phyloP scores from a whole-genome alignment of 805 yeast species.

The Saccharomycopsis sp. region DNA sequence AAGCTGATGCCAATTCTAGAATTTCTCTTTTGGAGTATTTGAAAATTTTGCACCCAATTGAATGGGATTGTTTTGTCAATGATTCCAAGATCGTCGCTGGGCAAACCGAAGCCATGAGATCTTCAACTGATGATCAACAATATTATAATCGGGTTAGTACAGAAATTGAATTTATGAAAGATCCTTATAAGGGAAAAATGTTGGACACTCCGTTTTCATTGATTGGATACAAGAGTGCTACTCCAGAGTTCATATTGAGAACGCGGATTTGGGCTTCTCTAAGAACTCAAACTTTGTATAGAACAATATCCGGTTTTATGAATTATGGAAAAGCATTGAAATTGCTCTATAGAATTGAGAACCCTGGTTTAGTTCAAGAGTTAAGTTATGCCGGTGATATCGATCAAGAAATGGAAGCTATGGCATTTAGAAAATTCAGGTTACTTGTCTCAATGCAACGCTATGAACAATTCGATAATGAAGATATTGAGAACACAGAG shows the following conservation, averaged over 20 bases:
- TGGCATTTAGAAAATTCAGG: conserved; percentile 80
- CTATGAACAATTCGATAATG: conserved; percentile 60
- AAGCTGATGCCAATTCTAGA: conserved; percentile 92
- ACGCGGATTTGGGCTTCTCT: conserved; percentile 98
- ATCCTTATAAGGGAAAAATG: conserved; percentile 16
- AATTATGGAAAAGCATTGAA: conserved; percentile 95
- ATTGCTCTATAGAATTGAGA: conserved; percentile 87
- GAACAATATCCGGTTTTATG: conserved; percentile 98
- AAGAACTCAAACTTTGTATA: conserved; percentile 91
- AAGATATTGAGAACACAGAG: conserved; percentile 75
- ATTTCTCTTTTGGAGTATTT: conserved; percentile 89
- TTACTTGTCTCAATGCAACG: conserved; percentile 84
- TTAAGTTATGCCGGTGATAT: conserved; percentile 59
- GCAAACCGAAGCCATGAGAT: conserved; percentile 61
- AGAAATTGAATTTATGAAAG: conserved; percentile 40
- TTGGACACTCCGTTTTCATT: conserved; percentile 84
- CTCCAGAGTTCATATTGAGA: conserved; percentile 92
- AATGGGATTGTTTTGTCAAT: conserved; percentile 96
- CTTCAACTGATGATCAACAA: conserved; percentile 33
- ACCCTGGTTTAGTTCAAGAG: conserved; percentile 93
- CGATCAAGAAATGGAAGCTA: conserved; percentile 37
- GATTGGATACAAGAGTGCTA: conserved; percentile 95
- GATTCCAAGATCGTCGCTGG: conserved; percentile 94
- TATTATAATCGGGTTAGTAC: conserved; percentile 15
- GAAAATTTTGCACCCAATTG: conserved; percentile 92